Evolutionary conservation across 2,329 filamentous ascomycete genomes (phyloP), one percentile per base, ranked within the genome.

Genomic region (Mariannaea elegans): DNA sequence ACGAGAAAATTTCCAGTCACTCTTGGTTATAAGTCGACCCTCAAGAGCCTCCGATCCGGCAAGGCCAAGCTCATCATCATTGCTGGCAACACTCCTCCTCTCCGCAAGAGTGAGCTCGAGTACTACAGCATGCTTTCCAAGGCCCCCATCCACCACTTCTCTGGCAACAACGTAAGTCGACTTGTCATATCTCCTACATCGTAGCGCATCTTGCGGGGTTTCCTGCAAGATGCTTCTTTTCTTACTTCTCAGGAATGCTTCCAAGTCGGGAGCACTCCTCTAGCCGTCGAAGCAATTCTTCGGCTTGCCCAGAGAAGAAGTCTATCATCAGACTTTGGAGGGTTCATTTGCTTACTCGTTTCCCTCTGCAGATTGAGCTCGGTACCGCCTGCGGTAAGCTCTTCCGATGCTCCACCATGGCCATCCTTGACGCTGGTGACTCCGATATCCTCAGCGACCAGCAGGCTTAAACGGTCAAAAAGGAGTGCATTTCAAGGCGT

Each of bases 11-110:
- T 57, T 39, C 32, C 63, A 78, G 76, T 78, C 73, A 78, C 76
- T 66, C 75, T 78, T 59, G 76, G 76, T 44, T 78, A 78, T 73
- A 78, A 78, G 74, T 76, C 76, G 45, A 75, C 74, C 55, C 86
- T 95, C 78, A 97, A 98, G 91, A 85, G 86, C 72, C 91, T 98
- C 73, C 92, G 94, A 76, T 91, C 89, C 72, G 94, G 94, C 82
- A 98, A 97, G 90, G 95, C 95, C 81, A 98, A 98, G 91, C 89
- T 97, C 72, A 92, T 98, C 80, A 93, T 97, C 83, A 96, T 97
- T 62, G 76, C 78, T 73, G 93, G 92, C 83, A 98, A 99, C 88
- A 97, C 94, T 72, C 94, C 94, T 78, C 95, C 95, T 81, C 92
- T 99, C 75, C 90, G 94, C 82, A 99, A 98, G 90, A 92, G 88